These are phyloP conservation scores for Theileria annulata DNA, from an alignment of 169 alveolate species.

Conservation along the genomic window DNA sequence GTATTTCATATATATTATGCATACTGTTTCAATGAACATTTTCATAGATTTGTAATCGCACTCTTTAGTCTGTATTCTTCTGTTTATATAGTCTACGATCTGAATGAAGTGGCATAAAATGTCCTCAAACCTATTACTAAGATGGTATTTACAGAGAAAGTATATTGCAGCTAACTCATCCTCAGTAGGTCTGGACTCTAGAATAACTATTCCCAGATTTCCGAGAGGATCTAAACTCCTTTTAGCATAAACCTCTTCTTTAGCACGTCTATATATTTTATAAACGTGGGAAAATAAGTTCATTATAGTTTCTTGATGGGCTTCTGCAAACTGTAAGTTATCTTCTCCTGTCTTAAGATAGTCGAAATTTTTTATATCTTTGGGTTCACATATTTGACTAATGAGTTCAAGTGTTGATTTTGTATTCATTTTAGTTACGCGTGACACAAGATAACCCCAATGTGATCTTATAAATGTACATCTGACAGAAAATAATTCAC, in stretches of 20 bases:
- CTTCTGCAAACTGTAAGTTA: not conserved
- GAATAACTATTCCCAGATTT: not conserved
- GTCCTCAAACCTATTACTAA: not conserved
- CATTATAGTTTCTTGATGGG: not conserved
- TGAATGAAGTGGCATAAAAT: not conserved
- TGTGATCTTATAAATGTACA: not conserved
- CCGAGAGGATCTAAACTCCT: not conserved
- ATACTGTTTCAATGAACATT: not conserved
- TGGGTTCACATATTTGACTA: not conserved
- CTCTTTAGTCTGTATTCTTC: not conserved
- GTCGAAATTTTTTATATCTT: not conserved
- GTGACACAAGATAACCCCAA: constrained; percentile 23
- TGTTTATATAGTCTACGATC: constrained; percentile 8
- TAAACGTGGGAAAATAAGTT: constrained; percentile 8
- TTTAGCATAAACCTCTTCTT: not conserved
- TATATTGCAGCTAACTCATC: constrained; percentile 3
- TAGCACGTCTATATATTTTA: not conserved
- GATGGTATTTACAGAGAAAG: not conserved
- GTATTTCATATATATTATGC: not conserved
- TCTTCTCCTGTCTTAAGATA: constrained; percentile 10
- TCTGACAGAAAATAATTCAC: not conserved
- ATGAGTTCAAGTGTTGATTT: not conserved
- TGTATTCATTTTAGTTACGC: no score
- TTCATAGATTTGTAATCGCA: constrained; percentile 1
- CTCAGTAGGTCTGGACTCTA: not conserved